These are phyloP conservation scores for Starmerella stellata DNA, from an alignment of 805 yeast genomes.

Conservation along the genomic window DNA sequence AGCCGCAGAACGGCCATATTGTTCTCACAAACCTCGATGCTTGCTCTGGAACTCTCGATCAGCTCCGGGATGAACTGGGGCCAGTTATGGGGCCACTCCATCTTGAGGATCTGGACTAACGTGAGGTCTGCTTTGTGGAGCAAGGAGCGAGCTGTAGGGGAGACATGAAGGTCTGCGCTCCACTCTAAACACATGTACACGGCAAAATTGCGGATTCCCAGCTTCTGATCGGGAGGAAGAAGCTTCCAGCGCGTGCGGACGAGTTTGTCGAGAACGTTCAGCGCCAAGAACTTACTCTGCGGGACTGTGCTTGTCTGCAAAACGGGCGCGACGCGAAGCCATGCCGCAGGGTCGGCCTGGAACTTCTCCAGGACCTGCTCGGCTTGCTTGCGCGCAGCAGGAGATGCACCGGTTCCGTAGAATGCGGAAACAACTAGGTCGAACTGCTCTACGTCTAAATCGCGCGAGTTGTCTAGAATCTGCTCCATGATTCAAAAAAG, in stretches of 20 bases:
- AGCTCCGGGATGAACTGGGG: conserved; percentile 91
- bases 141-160: conserved; percentile 56
- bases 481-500: too few relatives aligned
- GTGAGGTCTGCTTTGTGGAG: conserved; percentile 89
- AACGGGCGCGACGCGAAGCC: conserved; percentile 86
- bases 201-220: conserved; percentile 83
- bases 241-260: conserved; percentile 89
- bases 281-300: conserved; percentile 82
- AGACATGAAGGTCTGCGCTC: conserved; percentile 65
- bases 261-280: conserved; percentile 73
- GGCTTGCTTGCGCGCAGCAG: conserved; percentile 30
- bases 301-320: conserved; percentile 56
- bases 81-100: conserved; percentile 99
- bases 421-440: conserved; percentile 76
- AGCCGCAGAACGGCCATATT: conserved; percentile 83
- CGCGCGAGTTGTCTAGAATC: conserved; percentile 69
- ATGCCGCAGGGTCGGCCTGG: conserved; percentile 86
- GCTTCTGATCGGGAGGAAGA: conserved; percentile 69
- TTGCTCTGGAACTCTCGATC: conserved; percentile 63
- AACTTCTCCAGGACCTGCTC: conserved; percentile 31
- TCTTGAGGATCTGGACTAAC: conserved; percentile 81
- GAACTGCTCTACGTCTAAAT: conserved; percentile 57
- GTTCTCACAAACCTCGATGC: conserved; percentile 89
- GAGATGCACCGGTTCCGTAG: conserved; percentile 45
- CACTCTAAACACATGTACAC: conserved; percentile 84